Base-by-base conservation (phyloP, 2,329 filamentous ascomycete species). In the Calonectria multiphialidica region DNA sequence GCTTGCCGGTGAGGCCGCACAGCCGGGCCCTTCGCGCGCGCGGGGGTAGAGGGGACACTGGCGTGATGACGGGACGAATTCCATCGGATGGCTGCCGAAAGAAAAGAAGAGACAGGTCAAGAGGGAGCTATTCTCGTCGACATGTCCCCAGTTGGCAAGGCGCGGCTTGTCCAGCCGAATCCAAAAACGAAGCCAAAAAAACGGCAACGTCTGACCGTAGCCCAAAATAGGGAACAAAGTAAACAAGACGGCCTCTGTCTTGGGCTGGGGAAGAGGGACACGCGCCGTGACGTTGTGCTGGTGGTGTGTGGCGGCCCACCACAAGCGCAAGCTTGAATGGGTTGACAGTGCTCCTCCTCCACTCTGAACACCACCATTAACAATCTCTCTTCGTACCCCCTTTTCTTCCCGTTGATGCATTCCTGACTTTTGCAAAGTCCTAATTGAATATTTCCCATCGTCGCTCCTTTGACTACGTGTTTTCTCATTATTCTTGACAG, bases 281-380 rank as follows among this genome's bases (percentile, higher is more conserved):
- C 55, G 66, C 55, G 44, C 55, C 44, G 55, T 49, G 45, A 30
- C 30, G 35, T 49, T 30, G 21, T 30, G 55, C 8, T 50, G 33
- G 37, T 62, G 57, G 57, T 65, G 55, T 68, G 44, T 62, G 66
- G 66, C 66, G 64, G 64, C 69, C 69, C 69, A 71, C 69, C 64
- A 63, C 40, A 15, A 68, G 18, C 15, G 45, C 37, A 62, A 59
- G 37, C 61, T 40, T 40, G 37, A 21, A 50, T 59, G 53, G 53
- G 53, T 59, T 40, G 53, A 18, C 13, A 23, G 21, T 16, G 35
- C 28, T 40, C 49, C 49, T 57, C 49, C 30, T 40, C 45, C 33
- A 55, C 44, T 71, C 55, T 61, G 40, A 71, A 55, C 61, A 67
- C 47, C 57, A 63, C 42, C 47, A 64, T 55, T 57, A 40, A 71